Conservation (phyloP, 805 yeast genomes). For the Schwanniomyces occidentalis region DNA sequence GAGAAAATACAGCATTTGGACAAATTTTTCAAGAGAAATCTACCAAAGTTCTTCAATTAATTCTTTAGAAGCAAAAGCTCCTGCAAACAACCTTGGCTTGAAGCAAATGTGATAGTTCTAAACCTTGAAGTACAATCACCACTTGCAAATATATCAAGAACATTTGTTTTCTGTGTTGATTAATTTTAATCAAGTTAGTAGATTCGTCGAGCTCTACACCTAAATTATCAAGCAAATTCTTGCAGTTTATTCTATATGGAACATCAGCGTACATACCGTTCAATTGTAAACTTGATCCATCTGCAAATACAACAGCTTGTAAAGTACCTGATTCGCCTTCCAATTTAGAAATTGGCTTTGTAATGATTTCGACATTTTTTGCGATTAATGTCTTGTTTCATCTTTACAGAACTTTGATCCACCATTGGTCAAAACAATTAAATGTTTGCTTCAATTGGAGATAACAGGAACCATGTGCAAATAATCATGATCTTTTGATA, state of each 20-base stretch:
- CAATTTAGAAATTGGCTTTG: neutral
- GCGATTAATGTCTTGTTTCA: slow-evolving; percentile 1
- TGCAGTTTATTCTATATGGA: slow-evolving; percentile 5
- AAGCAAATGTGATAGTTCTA: slow-evolving; percentile 11
- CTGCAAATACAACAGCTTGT: slow-evolving; percentile 3
- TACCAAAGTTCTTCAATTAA: slow-evolving; percentile 5
- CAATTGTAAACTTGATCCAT: slow-evolving; percentile 2
- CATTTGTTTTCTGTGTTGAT: slow-evolving; percentile 7
- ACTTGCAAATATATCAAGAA: slow-evolving; percentile 8
- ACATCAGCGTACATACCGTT: slow-evolving; percentile 4
- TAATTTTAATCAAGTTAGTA: slow-evolving; percentile 4
- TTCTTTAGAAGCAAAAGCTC: slow-evolving; percentile 1
- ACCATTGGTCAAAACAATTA: slow-evolving; percentile 8
- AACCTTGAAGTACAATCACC: slow-evolving; percentile 8
- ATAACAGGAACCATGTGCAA: slow-evolving; percentile 6
- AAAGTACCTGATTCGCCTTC: slow-evolving; percentile 3
- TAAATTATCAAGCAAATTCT: slow-evolving; percentile 3
- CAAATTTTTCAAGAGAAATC: too few species aligned
- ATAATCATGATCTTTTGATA: slow-evolving; percentile 1
- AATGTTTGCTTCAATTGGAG: slow-evolving; percentile 11
- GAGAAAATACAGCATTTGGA: too few species aligned
- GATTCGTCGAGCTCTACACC: slow-evolving; percentile 4
- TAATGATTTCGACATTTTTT: slow-evolving; percentile 1
- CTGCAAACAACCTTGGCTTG: slow-evolving; percentile 8
- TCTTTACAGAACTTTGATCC: neutral